Percentiles rank a stretch among this genome's conserved stretches.
phyloP scores from a whole-genome alignment of 1,284 basidiomycete species.

The Lentinus polychrous region DNA sequence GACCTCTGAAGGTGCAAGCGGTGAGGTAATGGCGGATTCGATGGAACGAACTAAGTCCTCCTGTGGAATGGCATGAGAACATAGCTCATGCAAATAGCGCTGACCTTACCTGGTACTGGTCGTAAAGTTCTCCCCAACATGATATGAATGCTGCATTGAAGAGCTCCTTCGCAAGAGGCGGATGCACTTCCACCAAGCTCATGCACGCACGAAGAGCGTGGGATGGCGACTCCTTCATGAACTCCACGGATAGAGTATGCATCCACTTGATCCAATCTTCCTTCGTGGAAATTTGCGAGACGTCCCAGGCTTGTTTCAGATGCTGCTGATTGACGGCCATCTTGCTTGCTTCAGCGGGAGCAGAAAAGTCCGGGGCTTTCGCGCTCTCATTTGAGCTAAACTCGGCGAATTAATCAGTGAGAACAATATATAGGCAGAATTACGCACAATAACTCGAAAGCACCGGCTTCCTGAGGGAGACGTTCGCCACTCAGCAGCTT shows the following conservation, averaged over 20 bases:
- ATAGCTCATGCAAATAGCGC: not conserved
- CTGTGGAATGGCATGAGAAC: conserved; percentile 33
- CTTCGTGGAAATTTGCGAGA: conserved; percentile 68
- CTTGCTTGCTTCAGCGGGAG: conserved; percentile 79
- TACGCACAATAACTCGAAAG: conserved; percentile 53
- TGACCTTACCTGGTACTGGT: conserved; percentile 80
- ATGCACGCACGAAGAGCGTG: conserved; percentile 96
- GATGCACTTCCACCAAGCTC: conserved; percentile 88
- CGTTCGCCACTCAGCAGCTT: conserved; percentile 92
- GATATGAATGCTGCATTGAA: conserved; percentile 99
- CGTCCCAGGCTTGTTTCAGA: conserved; percentile 96
- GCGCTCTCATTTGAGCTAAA: conserved; percentile 49
- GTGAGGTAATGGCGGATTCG: conserved; percentile 80
- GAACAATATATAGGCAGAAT: not conserved
- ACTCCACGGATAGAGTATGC: conserved; percentile 87
- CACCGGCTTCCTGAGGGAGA: conserved; percentile 70
- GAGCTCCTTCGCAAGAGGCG: conserved; percentile 87
- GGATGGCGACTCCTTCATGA: conserved; percentile 98
- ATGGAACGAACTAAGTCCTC: conserved; percentile 92
- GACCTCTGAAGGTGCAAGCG: conserved; percentile 80
- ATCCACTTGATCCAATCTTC: conserved; percentile 99
- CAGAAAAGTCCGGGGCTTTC: conserved; percentile 63
- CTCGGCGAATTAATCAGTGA: conserved; percentile 6
- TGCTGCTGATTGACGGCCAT: conserved; percentile 97
- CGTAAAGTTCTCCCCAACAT: conserved; percentile 96